These are phyloP conservation scores for Candida argentea DNA, from an alignment of 805 yeast genomes.

Conservation along the genomic window DNA sequence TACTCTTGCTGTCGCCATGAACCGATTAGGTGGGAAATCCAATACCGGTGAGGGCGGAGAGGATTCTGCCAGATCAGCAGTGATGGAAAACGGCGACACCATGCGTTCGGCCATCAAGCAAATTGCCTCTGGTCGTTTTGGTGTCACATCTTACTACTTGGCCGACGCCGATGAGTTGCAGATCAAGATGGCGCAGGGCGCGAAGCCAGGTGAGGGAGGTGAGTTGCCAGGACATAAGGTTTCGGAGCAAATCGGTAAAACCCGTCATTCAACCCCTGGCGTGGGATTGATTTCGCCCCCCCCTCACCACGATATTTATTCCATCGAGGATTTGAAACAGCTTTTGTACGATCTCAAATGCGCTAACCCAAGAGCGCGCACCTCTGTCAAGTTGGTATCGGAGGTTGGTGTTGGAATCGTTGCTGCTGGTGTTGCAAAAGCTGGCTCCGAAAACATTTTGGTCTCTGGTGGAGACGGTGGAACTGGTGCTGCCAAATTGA, in stretches of 20 bases:
- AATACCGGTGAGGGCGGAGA: constrained; percentile 99
- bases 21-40: constrained; percentile 93
- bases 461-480: constrained; percentile 99
- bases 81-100: constrained; percentile 82
- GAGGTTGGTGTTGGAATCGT: constrained; percentile 99
- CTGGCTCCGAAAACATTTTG: constrained; percentile 93
- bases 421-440: constrained; percentile 98
- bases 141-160: constrained; percentile 90
- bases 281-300: constrained; percentile 98
- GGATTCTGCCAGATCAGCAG: constrained; percentile 81
- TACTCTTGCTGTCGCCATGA: constrained; percentile 97
- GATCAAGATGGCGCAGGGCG: constrained; percentile 99
- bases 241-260: constrained; percentile 76
- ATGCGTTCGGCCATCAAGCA: constrained; percentile 99
- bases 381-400: constrained; percentile 91
- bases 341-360: constrained; percentile 93
- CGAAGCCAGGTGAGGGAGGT: constrained; percentile 99
- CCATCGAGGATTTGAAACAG: constrained; percentile 96
- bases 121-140: constrained; percentile 95
- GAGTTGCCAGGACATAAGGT: constrained; percentile 95
- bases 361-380: constrained; percentile 93
- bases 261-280: constrained; percentile 93
- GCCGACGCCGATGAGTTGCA: constrained; percentile 97
- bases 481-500: constrained; percentile 98
- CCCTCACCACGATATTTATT: constrained; percentile 97